These are phyloP conservation scores for Nothomitra cinnamomea DNA, from an alignment of 2,329 filamentous ascomycete genomes.

Conservation along the genomic window DNA sequence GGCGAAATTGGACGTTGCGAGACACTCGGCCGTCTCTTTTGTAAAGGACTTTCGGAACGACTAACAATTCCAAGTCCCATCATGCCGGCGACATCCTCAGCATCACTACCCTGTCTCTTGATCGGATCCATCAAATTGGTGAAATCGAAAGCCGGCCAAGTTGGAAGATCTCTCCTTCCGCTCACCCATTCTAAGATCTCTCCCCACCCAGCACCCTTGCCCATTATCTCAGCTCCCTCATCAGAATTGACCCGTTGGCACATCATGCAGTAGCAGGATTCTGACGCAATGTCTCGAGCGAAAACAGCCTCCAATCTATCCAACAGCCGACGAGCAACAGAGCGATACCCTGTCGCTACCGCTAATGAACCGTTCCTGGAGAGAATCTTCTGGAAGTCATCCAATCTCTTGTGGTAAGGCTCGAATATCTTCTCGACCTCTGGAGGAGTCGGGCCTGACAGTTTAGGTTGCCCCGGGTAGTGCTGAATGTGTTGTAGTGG, in stretches of 20 bases:
- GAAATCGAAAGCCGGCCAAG: slow-evolving; percentile 78
- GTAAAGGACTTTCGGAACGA: neutral
- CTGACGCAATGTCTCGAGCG: slow-evolving; percentile 71
- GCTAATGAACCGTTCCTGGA: slow-evolving; percentile 75
- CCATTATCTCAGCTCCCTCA: slow-evolving; percentile 28
- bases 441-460: slow-evolving; percentile 21
- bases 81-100: slow-evolving; percentile 26
- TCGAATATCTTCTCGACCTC: slow-evolving; percentile 63
- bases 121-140: slow-evolving; percentile 43
- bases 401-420: slow-evolving; percentile 65
- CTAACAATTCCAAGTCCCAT: slow-evolving; percentile 29
- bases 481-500: slow-evolving; percentile 44
- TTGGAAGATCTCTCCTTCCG: slow-evolving; percentile 67
- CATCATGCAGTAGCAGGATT: slow-evolving; percentile 75
- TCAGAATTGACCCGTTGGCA: slow-evolving; percentile 38
- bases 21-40: neutral
- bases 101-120: slow-evolving; percentile 16
- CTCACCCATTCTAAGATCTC: slow-evolving; percentile 89
- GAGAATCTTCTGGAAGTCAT: slow-evolving; percentile 73
- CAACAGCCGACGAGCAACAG: slow-evolving; percentile 75
- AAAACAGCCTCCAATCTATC: slow-evolving; percentile 91
- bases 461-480: slow-evolving; percentile 30
- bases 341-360: slow-evolving; percentile 87
- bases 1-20: slow-evolving; percentile 19
- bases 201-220: slow-evolving; percentile 74